These are phyloP conservation scores for Trypanosoma grayi DNA, from an alignment of 208 protist genomes.

Conservation along the genomic window DNA sequence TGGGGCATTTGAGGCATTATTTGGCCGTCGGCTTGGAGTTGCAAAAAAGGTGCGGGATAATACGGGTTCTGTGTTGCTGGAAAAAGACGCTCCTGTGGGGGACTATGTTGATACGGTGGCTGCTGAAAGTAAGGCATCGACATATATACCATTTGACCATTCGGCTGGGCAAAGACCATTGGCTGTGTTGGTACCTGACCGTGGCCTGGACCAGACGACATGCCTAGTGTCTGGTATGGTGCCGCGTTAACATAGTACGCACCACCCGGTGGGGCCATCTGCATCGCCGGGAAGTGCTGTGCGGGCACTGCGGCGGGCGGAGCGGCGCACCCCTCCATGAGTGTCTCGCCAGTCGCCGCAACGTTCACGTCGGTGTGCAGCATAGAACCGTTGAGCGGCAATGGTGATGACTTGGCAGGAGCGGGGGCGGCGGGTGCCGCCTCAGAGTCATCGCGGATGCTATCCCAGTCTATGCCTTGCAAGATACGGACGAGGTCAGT, in stretches of 20 bases:
- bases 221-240: conserved; percentile 8
- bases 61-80: conserved; percentile 2
- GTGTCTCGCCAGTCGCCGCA: no score
- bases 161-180: conserved; percentile 19
- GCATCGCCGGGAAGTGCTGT: conserved; percentile 15
- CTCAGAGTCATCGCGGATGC: conserved; percentile 1
- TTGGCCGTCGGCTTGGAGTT: conserved; percentile 13
- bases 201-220: conserved; percentile 4
- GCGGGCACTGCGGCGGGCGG: neutral
- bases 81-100: conserved; percentile 8
- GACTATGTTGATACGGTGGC: conserved; percentile 12
- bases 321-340: neutral
- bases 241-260: conserved; percentile 22
- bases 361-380: no score
- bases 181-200: conserved; percentile 16
- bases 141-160: conserved; percentile 25
- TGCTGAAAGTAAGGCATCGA: conserved; percentile 28
- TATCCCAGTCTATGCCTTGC: conserved; percentile 18
- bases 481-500: conserved; percentile 14
- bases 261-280: conserved; percentile 8
- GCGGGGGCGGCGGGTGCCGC: neutral
- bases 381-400: neutral
- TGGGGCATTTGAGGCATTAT: conserved; percentile 8
- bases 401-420: neutral
- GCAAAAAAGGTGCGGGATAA: conserved; percentile 22